These are phyloP conservation scores for Penstemon davidsonii DNA, from an alignment of 257 asterid species.

Conservation along the genomic window DNA sequence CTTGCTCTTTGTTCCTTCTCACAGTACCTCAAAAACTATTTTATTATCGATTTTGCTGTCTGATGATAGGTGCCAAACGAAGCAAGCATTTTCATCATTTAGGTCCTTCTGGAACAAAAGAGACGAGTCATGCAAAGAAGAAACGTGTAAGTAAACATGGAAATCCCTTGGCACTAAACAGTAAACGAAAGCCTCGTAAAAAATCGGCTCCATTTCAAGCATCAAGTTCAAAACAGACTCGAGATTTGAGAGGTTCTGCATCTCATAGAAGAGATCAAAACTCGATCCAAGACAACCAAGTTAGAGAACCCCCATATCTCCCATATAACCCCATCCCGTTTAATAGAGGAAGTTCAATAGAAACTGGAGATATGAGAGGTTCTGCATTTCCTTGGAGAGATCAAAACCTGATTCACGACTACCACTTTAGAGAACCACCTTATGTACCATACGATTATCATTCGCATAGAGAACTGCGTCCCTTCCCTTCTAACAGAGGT, in stretches of 20 bases:
- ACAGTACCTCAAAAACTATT: not conserved
- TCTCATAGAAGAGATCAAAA: slow-evolving; percentile 33
- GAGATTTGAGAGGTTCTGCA: slow-evolving; percentile 27
- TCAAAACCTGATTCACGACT: slow-evolving; percentile 26
- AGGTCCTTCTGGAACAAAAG: slow-evolving; percentile 33
- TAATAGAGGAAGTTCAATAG: slow-evolving; percentile 7
- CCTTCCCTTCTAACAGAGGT: slow-evolving; percentile 23
- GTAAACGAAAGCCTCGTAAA: slow-evolving; percentile 23
- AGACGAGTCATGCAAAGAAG: slow-evolving; percentile 23
- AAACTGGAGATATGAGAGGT: slow-evolving; percentile 24
- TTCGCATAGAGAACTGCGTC: slow-evolving; percentile 24
- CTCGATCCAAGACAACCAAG: slow-evolving; percentile 23
- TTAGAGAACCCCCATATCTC: slow-evolving; percentile 28
- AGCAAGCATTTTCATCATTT: slow-evolving; percentile 35
- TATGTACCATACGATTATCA: slow-evolving; percentile 19
- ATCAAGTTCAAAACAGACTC: slow-evolving; percentile 21
- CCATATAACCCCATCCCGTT: no score
- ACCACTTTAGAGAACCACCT: slow-evolving; percentile 32
- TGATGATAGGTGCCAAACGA: slow-evolving; percentile 38
- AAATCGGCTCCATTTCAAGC: slow-evolving; percentile 23
- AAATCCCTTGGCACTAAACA: slow-evolving; percentile 30
- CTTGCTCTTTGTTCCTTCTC: slow-evolving; percentile 12
- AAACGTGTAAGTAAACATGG: slow-evolving; percentile 26
- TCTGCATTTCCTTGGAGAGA: slow-evolving; percentile 31
- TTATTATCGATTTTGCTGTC: slow-evolving; percentile 14